Base-by-base conservation (phyloP, 192 early-diverging fungal genomes). In the Entophlyctis helioformis region DNA sequence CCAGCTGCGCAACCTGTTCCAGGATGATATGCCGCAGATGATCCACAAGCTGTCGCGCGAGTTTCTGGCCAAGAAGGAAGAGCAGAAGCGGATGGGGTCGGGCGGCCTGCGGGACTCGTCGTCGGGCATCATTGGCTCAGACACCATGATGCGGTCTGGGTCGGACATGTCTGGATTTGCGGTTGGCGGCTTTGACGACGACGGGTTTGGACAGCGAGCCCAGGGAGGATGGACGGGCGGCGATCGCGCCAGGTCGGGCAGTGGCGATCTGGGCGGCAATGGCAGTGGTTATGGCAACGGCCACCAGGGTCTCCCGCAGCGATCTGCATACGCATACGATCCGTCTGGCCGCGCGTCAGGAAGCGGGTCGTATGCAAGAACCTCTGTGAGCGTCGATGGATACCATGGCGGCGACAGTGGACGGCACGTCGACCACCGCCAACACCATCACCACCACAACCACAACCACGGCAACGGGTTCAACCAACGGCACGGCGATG, bases 21-120 rank as follows among this genome's bases (percentile, higher is more conserved):
- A 84, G 54, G 91, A 97, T 22, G 90, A 96, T 56, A 54, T 99
- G 42, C 96, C 96, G 0, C 65, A 80, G 26, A 79, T 97, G 45
- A 87, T 99, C 16, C 96, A 99, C 59, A 80, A 86, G 27, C 79
- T 95, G 43, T 87, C 83, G 8, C 58, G n/a, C n/a, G n/a, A n/a
- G n/a, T n/a, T n/a, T n/a, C 76, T 70, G 26, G 56, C 51, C 31
- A 34, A 59, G 23, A 49, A 69, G 46, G 37, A 66, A 20, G 49
- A n/a, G n/a, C n/a, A n/a, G n/a, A n/a, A n/a, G n/a, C n/a, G n/a
- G n/a, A n/a, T n/a, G n/a, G n/a, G n/a, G n/a, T n/a, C n/a, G n/a
- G n/a, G n/a, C n/a, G n/a, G n/a, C n/a, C n/a, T n/a, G n/a, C n/a
- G n/a, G n/a, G n/a, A n/a, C n/a, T n/a, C n/a, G n/a, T n/a, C n/a